Percentiles rank a stretch among this genome's conserved stretches.
Evolutionary conservation across 2,329 filamentous ascomycete species (phyloP).

Genomic region (Microdochium trichocladiopsis): DNA sequence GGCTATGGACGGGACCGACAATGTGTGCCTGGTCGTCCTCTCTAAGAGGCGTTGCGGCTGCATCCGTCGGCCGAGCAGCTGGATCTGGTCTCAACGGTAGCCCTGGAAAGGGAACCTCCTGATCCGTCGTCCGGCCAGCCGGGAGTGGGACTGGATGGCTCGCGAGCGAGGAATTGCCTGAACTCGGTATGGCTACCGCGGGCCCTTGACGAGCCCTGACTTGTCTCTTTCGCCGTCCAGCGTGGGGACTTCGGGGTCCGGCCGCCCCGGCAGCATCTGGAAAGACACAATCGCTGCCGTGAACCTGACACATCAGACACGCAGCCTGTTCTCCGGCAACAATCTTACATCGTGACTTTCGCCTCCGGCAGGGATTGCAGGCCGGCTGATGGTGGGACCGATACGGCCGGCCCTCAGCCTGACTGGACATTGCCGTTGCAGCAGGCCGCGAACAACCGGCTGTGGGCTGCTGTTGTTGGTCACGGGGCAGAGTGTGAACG

Average conservation of each 20-base stretch:
- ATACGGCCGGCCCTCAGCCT: constrained; percentile 37
- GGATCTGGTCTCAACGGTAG: background rate
- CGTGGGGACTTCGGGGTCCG: constrained; percentile 14
- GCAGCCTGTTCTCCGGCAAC: constrained; percentile 38
- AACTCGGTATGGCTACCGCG: background rate
- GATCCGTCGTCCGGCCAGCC: too few species aligned
- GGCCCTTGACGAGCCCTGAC: constrained; percentile 1
- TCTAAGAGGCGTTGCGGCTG: constrained; percentile 17
- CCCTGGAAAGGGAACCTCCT: background rate
- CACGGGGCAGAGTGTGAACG: too few species aligned
- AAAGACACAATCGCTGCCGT: constrained; percentile 50
- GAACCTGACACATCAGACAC: constrained; percentile 51
- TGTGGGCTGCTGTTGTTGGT: too few species aligned
- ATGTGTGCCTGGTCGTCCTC: constrained; percentile 40
- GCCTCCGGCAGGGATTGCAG: constrained; percentile 50
- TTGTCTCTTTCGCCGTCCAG: constrained; percentile 6
- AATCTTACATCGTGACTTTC: constrained; percentile 55
- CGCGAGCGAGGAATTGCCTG: background rate
- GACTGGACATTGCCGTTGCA: background rate
- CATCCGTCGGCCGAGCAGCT: constrained; percentile 1
- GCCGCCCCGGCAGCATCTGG: constrained; percentile 17
- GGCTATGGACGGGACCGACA: constrained; percentile 50
- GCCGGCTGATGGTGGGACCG: constrained; percentile 55
- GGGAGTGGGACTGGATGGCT: background rate
- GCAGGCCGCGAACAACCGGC: too few species aligned